Evolutionary conservation across 352 stramenopile species (phyloP).

Genomic region (Phytopythium cucurbitacearum): DNA sequence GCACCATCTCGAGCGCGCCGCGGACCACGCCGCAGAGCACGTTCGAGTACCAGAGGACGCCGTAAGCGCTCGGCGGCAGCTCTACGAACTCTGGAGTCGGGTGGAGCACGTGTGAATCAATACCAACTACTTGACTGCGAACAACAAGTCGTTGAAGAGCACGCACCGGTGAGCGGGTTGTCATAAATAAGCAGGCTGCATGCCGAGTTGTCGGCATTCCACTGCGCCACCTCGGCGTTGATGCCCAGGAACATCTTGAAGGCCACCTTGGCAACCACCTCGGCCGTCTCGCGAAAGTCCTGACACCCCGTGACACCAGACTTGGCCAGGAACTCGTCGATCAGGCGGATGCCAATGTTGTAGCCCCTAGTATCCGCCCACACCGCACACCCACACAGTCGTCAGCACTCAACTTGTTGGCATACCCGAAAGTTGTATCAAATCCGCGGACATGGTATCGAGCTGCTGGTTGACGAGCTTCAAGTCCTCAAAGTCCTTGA

Average conservation of each 20-base stretch:
- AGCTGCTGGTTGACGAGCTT: conserved; percentile 95
- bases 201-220: conserved; percentile 80
- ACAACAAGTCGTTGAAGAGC: too few relatives aligned
- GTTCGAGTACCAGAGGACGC: conserved; percentile 95
- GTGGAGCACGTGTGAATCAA: conserved; percentile 2
- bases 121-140: neutral
- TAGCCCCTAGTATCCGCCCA: conserved; percentile 73
- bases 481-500: conserved; percentile 95
- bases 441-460: conserved; percentile 89
- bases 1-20: conserved; percentile 95
- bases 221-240: conserved; percentile 87
- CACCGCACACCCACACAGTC: neutral
- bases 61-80: conserved; percentile 82
- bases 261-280: conserved; percentile 94
- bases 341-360: conserved; percentile 95
- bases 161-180: conserved; percentile 89
- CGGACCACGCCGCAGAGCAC: conserved; percentile 95
- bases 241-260: conserved; percentile 99
- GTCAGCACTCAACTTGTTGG: neutral
- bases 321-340: conserved; percentile 98
- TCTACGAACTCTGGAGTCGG: conserved; percentile 81
- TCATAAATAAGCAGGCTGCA: conserved; percentile 95
- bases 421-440: conserved; percentile 83
- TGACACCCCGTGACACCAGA: conserved; percentile 74
- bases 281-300: conserved; percentile 92